Percentiles rank a stretch among this genome's conserved stretches.
These are phyloP conservation scores for Bassia scoparia DNA, from an alignment of 148 eudicot species.

Conservation along the genomic window DNA sequence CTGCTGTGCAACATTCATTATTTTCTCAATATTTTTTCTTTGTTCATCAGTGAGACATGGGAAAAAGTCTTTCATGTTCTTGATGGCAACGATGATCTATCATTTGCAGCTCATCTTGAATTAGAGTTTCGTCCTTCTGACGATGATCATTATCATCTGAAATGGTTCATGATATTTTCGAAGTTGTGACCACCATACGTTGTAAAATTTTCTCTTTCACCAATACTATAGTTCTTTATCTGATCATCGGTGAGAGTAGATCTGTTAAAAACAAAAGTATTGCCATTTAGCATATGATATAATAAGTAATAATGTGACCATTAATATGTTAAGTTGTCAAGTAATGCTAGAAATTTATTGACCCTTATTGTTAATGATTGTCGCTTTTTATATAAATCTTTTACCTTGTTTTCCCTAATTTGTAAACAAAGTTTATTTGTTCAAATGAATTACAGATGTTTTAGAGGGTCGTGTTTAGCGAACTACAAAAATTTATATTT, in stretches of 20 bases:
- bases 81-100: background rate
- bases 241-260: background rate
- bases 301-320: too few relatives aligned
- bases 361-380: too few relatives aligned
- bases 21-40: background rate
- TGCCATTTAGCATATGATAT: too few relatives aligned
- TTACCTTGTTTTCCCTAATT: too few relatives aligned
- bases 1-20: background rate
- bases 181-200: background rate
- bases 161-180: background rate
- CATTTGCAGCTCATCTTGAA: constrained; percentile 5
- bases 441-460: too few relatives aligned
- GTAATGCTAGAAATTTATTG: too few relatives aligned
- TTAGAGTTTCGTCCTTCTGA: background rate
- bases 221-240: background rate
- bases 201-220: background rate
- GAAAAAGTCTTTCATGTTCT: background rate
- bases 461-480: too few relatives aligned
- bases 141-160: background rate
- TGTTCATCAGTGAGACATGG: background rate
- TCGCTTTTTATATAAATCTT: too few relatives aligned
- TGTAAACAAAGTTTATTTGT: too few relatives aligned
- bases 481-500: too few relatives aligned
- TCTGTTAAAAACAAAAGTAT: too few relatives aligned
- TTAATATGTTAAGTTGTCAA: too few relatives aligned